Evolutionary conservation across 495 filamentous ascomycete species (phyloP), one percentile per base, ranked within the genome.

Genomic region (Jackrogersella multiformis): DNA sequence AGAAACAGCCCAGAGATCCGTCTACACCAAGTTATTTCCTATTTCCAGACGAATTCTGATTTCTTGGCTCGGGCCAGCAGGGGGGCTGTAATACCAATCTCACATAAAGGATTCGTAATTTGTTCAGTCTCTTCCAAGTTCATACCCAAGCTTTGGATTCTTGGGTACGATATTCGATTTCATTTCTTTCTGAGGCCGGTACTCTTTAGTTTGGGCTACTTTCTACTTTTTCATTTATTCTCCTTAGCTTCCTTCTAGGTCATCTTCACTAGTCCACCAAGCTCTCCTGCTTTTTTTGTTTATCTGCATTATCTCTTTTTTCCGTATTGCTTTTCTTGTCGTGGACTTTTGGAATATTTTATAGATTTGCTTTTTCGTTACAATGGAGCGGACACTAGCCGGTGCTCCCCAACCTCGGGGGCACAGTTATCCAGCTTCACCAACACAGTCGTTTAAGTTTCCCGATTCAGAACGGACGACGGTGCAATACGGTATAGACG

Each of bases 101-200:
- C 9, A 58, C 61, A 70, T 68, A 71, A 62, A 71, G 56, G 41
- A 55, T 57, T 59, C 64, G 63, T 67, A 67, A 71, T 67, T 46
- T 67, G 54, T 54, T 59, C 63, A 59, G 48, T 28, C 48, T 42
- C 23, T 45, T 53, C 21, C 15, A 10, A 56, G 15, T 51, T 58
- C 16, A 57, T 38, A 59, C 64, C 68, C 58, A 46, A 64, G 51
- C 12, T 57, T 48, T 55, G 15, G 52, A 15, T 49, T 30, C 46
- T 63, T 30, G 48, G 68, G 63, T 66, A 10, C 59, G 39, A 63
- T 45, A 36, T 67, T 60, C n/a, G 32, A 15, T 56, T 56, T 70
- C 57, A 67, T 71, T 71, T 71, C 68, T 59, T 59, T 45, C 65
- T 46, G 68, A 68, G 68, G 58, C 68, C 46, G 68, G 63, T 71